phyloP scores from a whole-genome alignment of 2,329 filamentous ascomycete species.

The Diplodia scrobiculata region DNA sequence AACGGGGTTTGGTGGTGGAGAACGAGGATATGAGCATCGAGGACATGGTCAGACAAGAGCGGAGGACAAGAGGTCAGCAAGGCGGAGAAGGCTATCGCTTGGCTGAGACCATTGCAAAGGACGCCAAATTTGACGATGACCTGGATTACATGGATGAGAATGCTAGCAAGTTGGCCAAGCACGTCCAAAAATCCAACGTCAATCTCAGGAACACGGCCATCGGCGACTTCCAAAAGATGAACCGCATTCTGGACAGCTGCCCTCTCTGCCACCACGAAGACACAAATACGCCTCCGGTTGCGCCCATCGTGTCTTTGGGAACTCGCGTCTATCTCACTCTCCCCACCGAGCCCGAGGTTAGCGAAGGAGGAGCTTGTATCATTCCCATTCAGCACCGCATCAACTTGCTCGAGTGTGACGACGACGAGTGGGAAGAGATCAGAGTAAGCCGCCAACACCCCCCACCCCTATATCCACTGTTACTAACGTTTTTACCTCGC shows the following conservation, averaged over 20 bases:
- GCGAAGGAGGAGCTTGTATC: conserved; percentile 79
- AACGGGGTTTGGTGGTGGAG: conserved; percentile 81
- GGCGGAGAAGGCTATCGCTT: conserved; percentile 80
- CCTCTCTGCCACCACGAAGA: conserved; percentile 94
- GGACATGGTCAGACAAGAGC: conserved; percentile 95
- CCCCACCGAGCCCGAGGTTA: conserved; percentile 84
- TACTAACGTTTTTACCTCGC: background rate
- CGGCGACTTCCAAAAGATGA: conserved; percentile 85
- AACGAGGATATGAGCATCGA: conserved; percentile 96
- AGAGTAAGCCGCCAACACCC: conserved; percentile 47
- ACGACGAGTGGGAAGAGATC: conserved; percentile 99
- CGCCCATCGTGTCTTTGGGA: conserved; percentile 81
- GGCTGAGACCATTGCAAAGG: conserved; percentile 91
- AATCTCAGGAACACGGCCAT: conserved; percentile 88
- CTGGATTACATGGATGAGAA: conserved; percentile 98
- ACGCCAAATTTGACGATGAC: conserved; percentile 84
- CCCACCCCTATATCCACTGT: conserved; percentile 58
- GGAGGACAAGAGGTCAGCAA: conserved; percentile 73
- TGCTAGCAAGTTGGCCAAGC: conserved; percentile 81
- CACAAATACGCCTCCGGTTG: conserved; percentile 69
- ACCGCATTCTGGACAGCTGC: conserved; percentile 80
- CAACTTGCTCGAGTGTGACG: conserved; percentile 95
- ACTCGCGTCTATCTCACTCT: conserved; percentile 87
- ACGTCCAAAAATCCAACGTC: conserved; percentile 82
- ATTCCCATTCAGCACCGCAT: conserved; percentile 82